A percentile compares a stretch with the other conserved stretches of the same genome.
Evolutionary conservation across 2,329 filamentous ascomycete genomes (phyloP).

Genomic region (Hymenoscyphus albidus): DNA sequence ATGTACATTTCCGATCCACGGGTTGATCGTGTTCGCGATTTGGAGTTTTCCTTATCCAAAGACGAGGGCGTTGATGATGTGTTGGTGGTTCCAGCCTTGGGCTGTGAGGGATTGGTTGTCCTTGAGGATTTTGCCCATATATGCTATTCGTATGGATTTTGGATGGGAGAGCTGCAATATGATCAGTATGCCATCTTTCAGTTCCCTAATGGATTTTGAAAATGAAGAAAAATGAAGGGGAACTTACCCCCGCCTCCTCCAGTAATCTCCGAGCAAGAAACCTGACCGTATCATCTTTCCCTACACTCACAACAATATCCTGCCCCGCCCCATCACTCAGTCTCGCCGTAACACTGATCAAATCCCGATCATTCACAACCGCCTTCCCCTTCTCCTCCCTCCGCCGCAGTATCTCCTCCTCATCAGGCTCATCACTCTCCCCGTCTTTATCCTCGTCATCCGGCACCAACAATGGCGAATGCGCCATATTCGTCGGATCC

Average conservation of each 20-base stretch:
- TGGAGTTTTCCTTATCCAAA: slow-evolving; percentile 16
- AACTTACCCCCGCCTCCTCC: slow-evolving; percentile 59
- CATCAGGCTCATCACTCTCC: slow-evolving; percentile 27
- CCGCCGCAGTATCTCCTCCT: slow-evolving; percentile 45
- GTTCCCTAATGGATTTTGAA: slow-evolving; percentile 5
- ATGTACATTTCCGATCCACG: neutral
- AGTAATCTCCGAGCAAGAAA: slow-evolving; percentile 59
- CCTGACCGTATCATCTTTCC: slow-evolving; percentile 60
- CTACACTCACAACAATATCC: slow-evolving; percentile 58
- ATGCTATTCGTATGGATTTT: slow-evolving; percentile 66
- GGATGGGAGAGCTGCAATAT: slow-evolving; percentile 46
- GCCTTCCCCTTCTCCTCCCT: slow-evolving; percentile 44
- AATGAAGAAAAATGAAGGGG: neutral
- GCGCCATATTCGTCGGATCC: slow-evolving; percentile 57
- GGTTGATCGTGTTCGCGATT: neutral
- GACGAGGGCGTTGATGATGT: slow-evolving; percentile 75
- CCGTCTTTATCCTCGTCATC: slow-evolving; percentile 26
- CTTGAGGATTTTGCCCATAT: slow-evolving; percentile 75
- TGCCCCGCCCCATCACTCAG: slow-evolving; percentile 45
- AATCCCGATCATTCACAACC: slow-evolving; percentile 26
- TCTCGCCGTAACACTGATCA: slow-evolving; percentile 27
- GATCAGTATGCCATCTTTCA: neutral
- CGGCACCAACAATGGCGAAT: slow-evolving; percentile 28
- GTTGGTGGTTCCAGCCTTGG: slow-evolving; percentile 72
- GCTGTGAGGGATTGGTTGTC: slow-evolving; percentile 61